These are phyloP conservation scores for Begonia masoniana DNA, from an alignment of 306 rosid genomes.

Conservation along the genomic window DNA sequence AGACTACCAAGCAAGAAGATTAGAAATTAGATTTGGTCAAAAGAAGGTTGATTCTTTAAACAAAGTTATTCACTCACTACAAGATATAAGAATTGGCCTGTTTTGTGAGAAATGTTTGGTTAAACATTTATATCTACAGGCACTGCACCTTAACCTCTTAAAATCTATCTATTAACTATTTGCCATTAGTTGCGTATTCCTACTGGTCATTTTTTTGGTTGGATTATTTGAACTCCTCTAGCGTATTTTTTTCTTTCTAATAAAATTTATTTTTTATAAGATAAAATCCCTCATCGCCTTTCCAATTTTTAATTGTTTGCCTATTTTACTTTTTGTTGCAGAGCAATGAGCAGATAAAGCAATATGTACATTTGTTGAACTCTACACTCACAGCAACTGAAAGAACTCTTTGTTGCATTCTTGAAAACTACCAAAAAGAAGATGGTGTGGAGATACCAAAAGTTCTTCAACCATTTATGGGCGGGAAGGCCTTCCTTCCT, in stretches of 20 bases:
- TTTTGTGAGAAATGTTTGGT: no score
- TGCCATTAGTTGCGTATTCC: no score
- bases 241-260: no score
- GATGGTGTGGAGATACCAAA: constrained; percentile 82
- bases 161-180: no score
- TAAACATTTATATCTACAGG: no score
- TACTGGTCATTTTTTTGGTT: no score
- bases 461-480: constrained; percentile 57
- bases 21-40: constrained; percentile 89
- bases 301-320: neutral
- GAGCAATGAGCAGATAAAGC: constrained; percentile 76
- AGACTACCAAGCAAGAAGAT: constrained; percentile 78
- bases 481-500: constrained; percentile 69
- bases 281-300: no score
- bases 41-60: constrained; percentile 48
- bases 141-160: no score
- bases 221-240: no score
- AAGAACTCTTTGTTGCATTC: constrained; percentile 91
- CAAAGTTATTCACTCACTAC: no score
- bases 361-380: constrained; percentile 75
- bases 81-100: no score
- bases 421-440: constrained; percentile 86
- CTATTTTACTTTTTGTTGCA: constrained; percentile 20
- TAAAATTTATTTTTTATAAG: no score
- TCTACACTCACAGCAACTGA: constrained; percentile 95